Evolutionary conservation across 2,329 filamentous ascomycete species (phyloP), one percentile per base, ranked within the genome.

Genomic region (Lomentospora prolificans): DNA sequence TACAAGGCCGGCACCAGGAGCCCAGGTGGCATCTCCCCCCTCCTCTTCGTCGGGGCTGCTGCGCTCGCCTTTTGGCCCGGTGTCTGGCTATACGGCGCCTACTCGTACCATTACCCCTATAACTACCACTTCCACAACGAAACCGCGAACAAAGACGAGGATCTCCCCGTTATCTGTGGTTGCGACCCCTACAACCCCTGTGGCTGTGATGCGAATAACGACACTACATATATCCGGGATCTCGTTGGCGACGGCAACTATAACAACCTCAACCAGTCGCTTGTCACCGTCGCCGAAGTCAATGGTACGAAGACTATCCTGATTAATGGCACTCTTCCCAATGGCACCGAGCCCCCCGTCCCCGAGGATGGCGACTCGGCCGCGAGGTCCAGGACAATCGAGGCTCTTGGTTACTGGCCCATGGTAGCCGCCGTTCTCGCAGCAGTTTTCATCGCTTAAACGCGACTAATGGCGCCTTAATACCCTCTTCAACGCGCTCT

Each of bases 301-400:
- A 84, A 88, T 56, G 82, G 82, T 52, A 85, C 77, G 1, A 70
- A 70, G 59, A 85, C 80, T 1, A 77, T 94, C 36, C 73, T 88
- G 28, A 71, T 92, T 65, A 90, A 90, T 66, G 89, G 89, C n/a
- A 87, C 85, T 0, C 71, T 92, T 3, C 80, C 84, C 28, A 86
- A 87, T 61, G 82, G 81, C 51, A 87, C 84, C 0, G 84, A 81
- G 0, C 74, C 77, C 0, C 58, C 72, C 12, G 74, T 73, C 10
- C 66, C 74, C 6, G 66, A 69, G 51, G 66, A 70, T 4, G 62
- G 64, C 39, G 67, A 60, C 19, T 70, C 69, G n/a, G 60, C 59
- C 2, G 63, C 68, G 28, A 59, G 73, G 59, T 61, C 60, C 10
- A 61, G 61, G 1, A 54, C 75, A 41, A 62, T 70, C 2, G 64